Evolutionary conservation across 169 alveolate genomes (phyloP).

Genomic region (Plasmodium chabaudi): DNA sequence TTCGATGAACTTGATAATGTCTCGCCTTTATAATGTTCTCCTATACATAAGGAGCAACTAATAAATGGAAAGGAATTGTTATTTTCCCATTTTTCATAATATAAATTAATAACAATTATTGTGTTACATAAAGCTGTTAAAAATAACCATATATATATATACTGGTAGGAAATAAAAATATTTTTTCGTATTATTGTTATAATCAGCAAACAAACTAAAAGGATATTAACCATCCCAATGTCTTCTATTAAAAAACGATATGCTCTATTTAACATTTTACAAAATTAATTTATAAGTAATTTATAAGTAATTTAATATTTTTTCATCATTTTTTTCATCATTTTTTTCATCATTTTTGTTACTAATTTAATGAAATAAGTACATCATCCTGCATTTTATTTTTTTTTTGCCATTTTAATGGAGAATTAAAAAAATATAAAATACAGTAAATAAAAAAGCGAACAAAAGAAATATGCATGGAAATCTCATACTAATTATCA

Average conservation of each 20-base stretch:
- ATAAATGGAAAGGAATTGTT: neutral
- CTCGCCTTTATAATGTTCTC: conserved; percentile 20
- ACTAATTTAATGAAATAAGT: no score
- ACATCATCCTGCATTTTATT: no score
- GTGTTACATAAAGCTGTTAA: neutral
- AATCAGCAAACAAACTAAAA: neutral
- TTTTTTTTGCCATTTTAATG: no score
- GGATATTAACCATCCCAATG: neutral
- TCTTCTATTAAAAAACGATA: neutral
- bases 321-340: no score
- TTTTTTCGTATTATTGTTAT: neutral
- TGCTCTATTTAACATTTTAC: neutral
- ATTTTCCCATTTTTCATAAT: neutral
- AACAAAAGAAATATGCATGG: no score
- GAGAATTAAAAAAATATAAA: no score
- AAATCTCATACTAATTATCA: no score
- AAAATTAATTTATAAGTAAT: neutral
- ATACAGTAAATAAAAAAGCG: no score
- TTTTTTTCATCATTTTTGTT: no score
- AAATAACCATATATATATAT: neutral
- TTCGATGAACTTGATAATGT: neutral
- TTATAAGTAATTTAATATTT: no score
- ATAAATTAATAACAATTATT: neutral
- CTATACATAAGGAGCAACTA: conserved; percentile 1
- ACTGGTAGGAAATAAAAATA: neutral